Conservation (phyloP, 371 early-diverging fungal genomes). For the Mucor lusitanicus region DNA sequence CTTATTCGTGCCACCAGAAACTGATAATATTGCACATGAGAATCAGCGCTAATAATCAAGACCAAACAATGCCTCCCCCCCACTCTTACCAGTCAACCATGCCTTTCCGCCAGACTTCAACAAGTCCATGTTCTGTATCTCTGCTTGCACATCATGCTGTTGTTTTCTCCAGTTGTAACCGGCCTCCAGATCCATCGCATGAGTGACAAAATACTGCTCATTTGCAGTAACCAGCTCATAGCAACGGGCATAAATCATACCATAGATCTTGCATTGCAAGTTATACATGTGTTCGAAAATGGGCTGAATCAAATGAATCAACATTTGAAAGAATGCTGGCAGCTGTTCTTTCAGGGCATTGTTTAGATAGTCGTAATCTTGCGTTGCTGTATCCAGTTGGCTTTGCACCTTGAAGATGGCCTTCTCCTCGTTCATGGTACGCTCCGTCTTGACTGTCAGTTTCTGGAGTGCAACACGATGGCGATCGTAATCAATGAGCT, state of each 20-base stretch:
- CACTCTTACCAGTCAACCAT: conserved; percentile 39
- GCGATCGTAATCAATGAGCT: conserved; percentile 82
- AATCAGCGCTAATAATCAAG: too few species aligned
- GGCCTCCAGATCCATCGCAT: conserved; percentile 34
- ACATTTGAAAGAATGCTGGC: conserved; percentile 64
- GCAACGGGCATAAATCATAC: conserved; percentile 54
- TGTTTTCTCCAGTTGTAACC: conserved; percentile 36
- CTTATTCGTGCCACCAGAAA: conserved; percentile 37
- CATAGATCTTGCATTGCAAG: conserved; percentile 69
- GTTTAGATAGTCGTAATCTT: conserved; percentile 75
- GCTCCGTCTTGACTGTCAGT: conserved; percentile 61
- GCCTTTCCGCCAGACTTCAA: conserved; percentile 49
- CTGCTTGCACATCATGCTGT: conserved; percentile 31
- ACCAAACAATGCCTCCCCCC: not conserved
- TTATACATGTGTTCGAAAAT: conserved; percentile 72
- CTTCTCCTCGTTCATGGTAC: conserved; percentile 69
- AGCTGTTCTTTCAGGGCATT: conserved; percentile 68
- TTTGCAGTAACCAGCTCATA: conserved; percentile 52
- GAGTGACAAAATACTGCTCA: conserved; percentile 37
- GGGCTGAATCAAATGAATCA: conserved; percentile 68
- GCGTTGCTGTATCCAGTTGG: conserved; percentile 69
- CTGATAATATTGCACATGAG: conserved; percentile 6
- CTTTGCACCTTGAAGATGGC: conserved; percentile 66
- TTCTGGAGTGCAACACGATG: conserved; percentile 63
- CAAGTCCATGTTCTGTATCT: conserved; percentile 41